These are phyloP conservation scores for Fomitopsis pulvina DNA, from an alignment of 768 basidiomycete species.

Conservation along the genomic window DNA sequence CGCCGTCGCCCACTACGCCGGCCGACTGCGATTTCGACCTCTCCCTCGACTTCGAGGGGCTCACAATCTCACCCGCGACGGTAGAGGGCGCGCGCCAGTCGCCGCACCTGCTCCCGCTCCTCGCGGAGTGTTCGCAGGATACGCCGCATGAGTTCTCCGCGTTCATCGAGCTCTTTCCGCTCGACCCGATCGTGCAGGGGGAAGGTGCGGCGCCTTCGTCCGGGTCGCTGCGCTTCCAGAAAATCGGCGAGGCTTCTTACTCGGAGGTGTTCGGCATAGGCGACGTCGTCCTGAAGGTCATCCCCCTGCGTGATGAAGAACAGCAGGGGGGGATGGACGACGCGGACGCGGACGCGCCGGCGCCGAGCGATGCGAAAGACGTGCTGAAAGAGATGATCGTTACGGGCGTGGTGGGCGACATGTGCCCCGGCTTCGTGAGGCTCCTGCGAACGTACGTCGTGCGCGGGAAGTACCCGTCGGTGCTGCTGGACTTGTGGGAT, in stretches of 20 bases:
- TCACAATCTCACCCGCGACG: slow-evolving; percentile 28
- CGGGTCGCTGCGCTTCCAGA: too few species aligned
- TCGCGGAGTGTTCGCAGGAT: slow-evolving; percentile 66
- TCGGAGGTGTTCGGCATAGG: slow-evolving; percentile 94
- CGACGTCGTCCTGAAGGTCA: slow-evolving; percentile 84
- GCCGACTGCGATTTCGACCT: slow-evolving; percentile 51
- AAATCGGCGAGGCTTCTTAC: slow-evolving; percentile 95
- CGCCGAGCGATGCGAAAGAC: slow-evolving; percentile 67
- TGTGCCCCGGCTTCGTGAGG: slow-evolving; percentile 72
- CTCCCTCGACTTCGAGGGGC: slow-evolving; percentile 39
- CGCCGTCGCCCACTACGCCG: slow-evolving; percentile 50
- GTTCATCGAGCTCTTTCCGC: slow-evolving; percentile 77
- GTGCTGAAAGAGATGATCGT: slow-evolving; percentile 78
- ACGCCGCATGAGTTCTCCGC: slow-evolving; percentile 73
- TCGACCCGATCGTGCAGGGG: slow-evolving; percentile 56
- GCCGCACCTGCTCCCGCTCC: slow-evolving; percentile 51
- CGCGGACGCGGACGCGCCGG: slow-evolving; percentile 42
- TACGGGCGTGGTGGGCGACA: slow-evolving; percentile 68
- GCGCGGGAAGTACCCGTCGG: slow-evolving; percentile 74
- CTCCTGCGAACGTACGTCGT: slow-evolving; percentile 84
- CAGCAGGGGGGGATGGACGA: slow-evolving; percentile 6
- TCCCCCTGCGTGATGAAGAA: slow-evolving; percentile 62
- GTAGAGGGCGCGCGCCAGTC: slow-evolving; percentile 28
- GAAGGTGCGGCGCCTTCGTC: too few species aligned
- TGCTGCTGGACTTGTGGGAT: slow-evolving; percentile 83